Evolutionary conservation across 768 basidiomycete species (phyloP).

Genomic region (Kwoniella mangroviensis): DNA sequence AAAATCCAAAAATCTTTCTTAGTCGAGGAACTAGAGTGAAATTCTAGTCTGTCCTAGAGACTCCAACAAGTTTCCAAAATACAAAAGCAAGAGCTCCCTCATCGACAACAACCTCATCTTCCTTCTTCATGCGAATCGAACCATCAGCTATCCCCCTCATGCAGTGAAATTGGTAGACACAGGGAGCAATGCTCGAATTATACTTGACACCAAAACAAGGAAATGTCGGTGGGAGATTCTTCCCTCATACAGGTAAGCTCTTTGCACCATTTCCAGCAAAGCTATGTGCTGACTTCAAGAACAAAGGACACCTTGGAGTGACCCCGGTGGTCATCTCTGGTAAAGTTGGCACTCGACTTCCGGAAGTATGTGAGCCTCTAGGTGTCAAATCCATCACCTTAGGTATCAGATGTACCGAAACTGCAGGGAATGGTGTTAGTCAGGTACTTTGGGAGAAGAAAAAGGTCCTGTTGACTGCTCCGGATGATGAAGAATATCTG

Average conservation of each 20-base stretch:
- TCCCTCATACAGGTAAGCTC: conserved; percentile 42
- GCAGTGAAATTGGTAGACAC: neutral
- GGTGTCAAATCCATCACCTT: conserved; percentile 32
- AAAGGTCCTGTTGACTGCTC: conserved; percentile 21
- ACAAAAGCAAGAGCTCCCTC: neutral
- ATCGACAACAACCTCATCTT: neutral
- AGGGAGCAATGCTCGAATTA: conserved; percentile 40
- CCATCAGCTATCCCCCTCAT: conserved; percentile 5
- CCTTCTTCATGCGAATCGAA: neutral
- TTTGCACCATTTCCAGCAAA: neutral
- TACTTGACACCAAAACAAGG: conserved; percentile 35
- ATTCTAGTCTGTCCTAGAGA: too few relatives aligned
- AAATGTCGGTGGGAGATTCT: conserved; percentile 38
- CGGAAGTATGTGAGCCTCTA: conserved; percentile 35
- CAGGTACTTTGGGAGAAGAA: conserved; percentile 40
- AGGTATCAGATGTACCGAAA: conserved; percentile 37
- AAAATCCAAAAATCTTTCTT: neutral
- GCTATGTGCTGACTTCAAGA: neutral
- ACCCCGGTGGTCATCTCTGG: conserved; percentile 40
- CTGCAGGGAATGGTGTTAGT: conserved; percentile 27
- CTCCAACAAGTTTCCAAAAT: too few relatives aligned
- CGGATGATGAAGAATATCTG: conserved; percentile 25
- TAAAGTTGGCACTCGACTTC: conserved; percentile 30
- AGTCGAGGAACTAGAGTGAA: too few relatives aligned
- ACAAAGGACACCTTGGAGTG: conserved; percentile 46